A percentile compares a stretch with the other conserved stretches of the same genome.
Evolutionary conservation across 1,284 basidiomycete genomes (phyloP).

Genomic region (Meira nashicola): DNA sequence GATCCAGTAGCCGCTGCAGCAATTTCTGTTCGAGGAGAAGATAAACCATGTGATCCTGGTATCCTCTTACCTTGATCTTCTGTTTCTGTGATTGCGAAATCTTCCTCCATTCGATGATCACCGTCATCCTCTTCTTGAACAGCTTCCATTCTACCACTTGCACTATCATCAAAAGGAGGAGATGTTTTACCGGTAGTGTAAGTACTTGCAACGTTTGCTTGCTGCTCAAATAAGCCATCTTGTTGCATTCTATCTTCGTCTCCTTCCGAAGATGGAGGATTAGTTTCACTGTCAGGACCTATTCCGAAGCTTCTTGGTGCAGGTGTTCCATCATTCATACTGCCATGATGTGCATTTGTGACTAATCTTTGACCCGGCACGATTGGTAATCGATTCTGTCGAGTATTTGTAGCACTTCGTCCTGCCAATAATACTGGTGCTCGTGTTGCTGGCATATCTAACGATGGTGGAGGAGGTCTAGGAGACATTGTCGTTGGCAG

Average conservation of each 20-base stretch:
- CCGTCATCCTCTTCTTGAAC: neutral
- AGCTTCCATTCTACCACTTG: neutral
- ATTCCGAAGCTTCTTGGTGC: slow-evolving; percentile 8
- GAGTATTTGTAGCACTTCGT: slow-evolving; percentile 3
- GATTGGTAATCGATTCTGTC: neutral
- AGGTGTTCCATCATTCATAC: neutral
- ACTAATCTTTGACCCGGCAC: neutral
- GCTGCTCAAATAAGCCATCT: neutral
- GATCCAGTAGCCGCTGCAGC: neutral
- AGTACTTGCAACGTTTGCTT: neutral
- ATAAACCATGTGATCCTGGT: neutral
- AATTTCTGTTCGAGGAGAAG: neutral
- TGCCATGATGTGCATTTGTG: neutral
- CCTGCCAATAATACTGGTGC: slow-evolving; percentile 11
- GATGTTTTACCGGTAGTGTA: neutral
- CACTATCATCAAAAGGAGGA: neutral
- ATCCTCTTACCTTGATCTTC: neutral
- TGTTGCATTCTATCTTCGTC: slow-evolving; percentile 1
- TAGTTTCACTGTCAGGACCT: neutral
- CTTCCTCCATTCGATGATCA: neutral
- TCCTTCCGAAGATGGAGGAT: neutral
- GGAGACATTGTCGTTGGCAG: slow-evolving; percentile 16
- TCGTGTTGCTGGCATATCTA: slow-evolving; percentile 15
- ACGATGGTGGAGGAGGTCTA: slow-evolving; percentile 4
- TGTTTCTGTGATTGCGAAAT: neutral